Evolutionary conservation across 2,329 filamentous ascomycete species (phyloP).

Genomic region (Paracamarosporium sp.): DNA sequence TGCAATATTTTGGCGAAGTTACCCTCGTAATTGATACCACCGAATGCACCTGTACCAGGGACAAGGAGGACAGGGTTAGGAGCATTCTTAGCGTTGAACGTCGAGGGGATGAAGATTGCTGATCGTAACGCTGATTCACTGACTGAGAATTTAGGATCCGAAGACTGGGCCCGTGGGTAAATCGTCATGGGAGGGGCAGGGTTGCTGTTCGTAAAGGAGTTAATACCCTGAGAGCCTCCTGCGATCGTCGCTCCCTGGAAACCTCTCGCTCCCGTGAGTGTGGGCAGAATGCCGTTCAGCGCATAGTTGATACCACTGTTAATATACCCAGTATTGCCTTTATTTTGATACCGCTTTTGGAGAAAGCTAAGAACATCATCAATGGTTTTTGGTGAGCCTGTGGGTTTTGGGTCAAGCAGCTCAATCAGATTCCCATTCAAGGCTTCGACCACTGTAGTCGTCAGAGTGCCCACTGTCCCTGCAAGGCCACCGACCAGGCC

Average conservation of each 20-base stretch:
- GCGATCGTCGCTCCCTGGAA: slow-evolving; percentile 11
- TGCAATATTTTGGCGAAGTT: slow-evolving; percentile 60
- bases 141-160: slow-evolving; percentile 59
- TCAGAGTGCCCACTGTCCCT: background rate
- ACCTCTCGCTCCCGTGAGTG: background rate
- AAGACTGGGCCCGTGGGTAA: slow-evolving; percentile 46
- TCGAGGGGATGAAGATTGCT: slow-evolving; percentile 60
- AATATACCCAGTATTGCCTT: slow-evolving; percentile 10
- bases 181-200: slow-evolving; percentile 26
- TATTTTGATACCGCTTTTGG: slow-evolving; percentile 1
- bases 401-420: slow-evolving; percentile 7
- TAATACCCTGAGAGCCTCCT: slow-evolving; percentile 10
- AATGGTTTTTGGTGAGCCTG: slow-evolving; percentile 1
- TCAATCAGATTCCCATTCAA: slow-evolving; percentile 1
- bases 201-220: slow-evolving; percentile 31
- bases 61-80: slow-evolving; percentile 59
- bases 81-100: slow-evolving; percentile 54
- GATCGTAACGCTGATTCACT: slow-evolving; percentile 55
- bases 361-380: slow-evolving; percentile 11
- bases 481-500: slow-evolving; percentile 1
- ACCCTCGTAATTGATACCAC: slow-evolving; percentile 52
- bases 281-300: slow-evolving; percentile 8
- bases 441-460: background rate
- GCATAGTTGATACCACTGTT: slow-evolving; percentile 10
- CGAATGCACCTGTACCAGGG: slow-evolving; percentile 60